Evolutionary conservation across 2,329 filamentous ascomycete species (phyloP).

Genomic region (Xylariaceae sp.): DNA sequence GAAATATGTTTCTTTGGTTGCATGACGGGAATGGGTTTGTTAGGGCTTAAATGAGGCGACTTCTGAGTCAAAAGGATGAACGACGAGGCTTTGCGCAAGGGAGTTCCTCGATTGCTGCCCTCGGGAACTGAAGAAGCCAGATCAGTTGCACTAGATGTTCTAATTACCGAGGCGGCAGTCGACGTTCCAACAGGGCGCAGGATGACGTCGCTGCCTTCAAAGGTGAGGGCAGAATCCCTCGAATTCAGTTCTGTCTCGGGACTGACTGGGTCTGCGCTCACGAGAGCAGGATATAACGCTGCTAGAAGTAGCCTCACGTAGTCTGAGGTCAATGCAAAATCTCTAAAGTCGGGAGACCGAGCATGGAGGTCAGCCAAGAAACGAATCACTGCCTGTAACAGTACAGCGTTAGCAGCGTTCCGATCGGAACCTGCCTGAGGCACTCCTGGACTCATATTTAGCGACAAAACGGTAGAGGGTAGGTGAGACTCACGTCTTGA

Average conservation of each 20-base stretch:
- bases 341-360: slow-evolving; percentile 70
- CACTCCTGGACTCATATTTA: slow-evolving; percentile 25
- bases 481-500: slow-evolving; percentile 37
- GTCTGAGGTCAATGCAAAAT: slow-evolving; percentile 72
- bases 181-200: slow-evolving; percentile 63
- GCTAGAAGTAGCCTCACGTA: slow-evolving; percentile 75
- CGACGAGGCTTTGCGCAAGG: slow-evolving; percentile 74
- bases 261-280: slow-evolving; percentile 75
- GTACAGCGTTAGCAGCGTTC: slow-evolving; percentile 50
- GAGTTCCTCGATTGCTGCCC: slow-evolving; percentile 42
- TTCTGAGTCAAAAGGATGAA: slow-evolving; percentile 78
- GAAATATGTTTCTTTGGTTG: slow-evolving; percentile 47
- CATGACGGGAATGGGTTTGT: slow-evolving; percentile 56
- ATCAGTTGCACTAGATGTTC: slow-evolving; percentile 56
- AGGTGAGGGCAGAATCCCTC: slow-evolving; percentile 70
- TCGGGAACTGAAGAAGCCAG: slow-evolving; percentile 33
- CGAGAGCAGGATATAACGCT: slow-evolving; percentile 79
- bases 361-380: slow-evolving; percentile 73
- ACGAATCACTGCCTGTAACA: slow-evolving; percentile 68
- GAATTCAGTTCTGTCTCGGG: slow-evolving; percentile 84
- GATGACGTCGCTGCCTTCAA: slow-evolving; percentile 79
- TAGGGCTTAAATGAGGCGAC: slow-evolving; percentile 49
- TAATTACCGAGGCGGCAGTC: slow-evolving; percentile 60
- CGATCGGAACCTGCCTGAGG: slow-evolving; percentile 38
- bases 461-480: not conserved